phyloP scores from a whole-genome alignment of 1,284 basidiomycete genomes.

The Sanghuangporus weigelae region DNA sequence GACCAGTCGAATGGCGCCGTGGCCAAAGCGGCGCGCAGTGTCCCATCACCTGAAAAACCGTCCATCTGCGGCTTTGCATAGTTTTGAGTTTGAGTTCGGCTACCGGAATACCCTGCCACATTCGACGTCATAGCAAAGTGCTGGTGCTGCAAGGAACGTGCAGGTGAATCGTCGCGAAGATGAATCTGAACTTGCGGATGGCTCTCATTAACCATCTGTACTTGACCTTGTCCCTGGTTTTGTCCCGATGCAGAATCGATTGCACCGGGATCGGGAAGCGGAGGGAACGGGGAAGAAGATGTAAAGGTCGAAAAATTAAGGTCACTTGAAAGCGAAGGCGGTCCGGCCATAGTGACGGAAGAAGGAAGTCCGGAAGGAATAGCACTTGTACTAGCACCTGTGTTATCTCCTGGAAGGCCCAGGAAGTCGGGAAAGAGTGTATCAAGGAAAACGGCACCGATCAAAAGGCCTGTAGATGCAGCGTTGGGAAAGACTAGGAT shows the following conservation, averaged over 20 bases:
- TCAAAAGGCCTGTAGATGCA: constrained; percentile 49
- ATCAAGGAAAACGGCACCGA: constrained; percentile 52
- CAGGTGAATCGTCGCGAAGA: not conserved
- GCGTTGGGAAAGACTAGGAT: constrained; percentile 55
- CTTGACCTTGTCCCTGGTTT: not conserved
- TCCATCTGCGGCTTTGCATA: not conserved
- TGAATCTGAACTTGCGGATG: not conserved
- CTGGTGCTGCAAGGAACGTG: not conserved
- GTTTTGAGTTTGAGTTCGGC: not conserved
- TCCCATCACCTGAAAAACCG: not conserved
- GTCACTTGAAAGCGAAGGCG: not conserved
- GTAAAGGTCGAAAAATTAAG: not conserved
- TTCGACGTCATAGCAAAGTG: not conserved
- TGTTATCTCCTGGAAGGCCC: constrained; percentile 9
- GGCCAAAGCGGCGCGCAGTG: constrained; percentile 4
- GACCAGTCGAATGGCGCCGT: constrained; percentile 11
- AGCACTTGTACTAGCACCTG: not conserved
- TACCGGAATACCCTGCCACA: not conserved
- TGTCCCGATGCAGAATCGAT: not conserved
- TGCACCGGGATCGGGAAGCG: constrained; percentile 8
- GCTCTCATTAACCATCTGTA: not conserved
- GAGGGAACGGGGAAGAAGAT: constrained; percentile 22
- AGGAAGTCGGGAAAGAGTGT: constrained; percentile 50
- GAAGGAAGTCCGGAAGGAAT: constrained; percentile 11
- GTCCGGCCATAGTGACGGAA: not conserved